Evolutionary conservation across 2,329 filamentous ascomycete genomes (phyloP), one percentile per base, ranked within the genome.

Genomic region (Penicillium sp.): DNA sequence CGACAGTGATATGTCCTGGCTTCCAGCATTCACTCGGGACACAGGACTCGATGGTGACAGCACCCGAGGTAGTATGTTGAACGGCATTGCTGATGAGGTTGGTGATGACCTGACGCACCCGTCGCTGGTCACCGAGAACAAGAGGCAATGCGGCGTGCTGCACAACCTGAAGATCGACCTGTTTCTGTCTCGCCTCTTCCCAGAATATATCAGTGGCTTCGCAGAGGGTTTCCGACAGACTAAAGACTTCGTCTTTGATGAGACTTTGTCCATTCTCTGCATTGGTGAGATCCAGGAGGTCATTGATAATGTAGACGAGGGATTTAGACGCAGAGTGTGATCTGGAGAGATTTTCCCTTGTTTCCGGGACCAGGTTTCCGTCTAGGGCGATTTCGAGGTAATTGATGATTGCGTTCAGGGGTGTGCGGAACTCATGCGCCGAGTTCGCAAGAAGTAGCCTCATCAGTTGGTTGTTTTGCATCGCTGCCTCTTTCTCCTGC

Each of bases 321-420:
- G 88, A 93, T 61, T 94, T 94, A 0, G 89, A 95, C 2, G 89
- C 89, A 0, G 88, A 94, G 62, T 95, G 88, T 1, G 89, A 94
- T 55, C 82, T 84, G 0, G 86, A 77, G 2, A 95, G 73, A 50
- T 93, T 93, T 6, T 95, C 89, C 20, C 89, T 76, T 0, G 87
- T 94, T 62, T 94, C 89, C 29, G 81, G 74, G 52, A 94, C 88
- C 2, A 95, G 73, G 0, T 74, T 72, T 0, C 87, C 87, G 67
- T 95, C 89, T 1, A 95, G 71, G 0, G 88, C 89, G 55, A 95
- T 94, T 57, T 95, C 89, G 1, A 95, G 77, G 57, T 93, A 95
- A 57, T 95, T 95, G 68, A 95, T 94, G 59, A 95, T 94, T n/a
- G 89, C 89, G 57, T 95, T 95, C 2, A 95, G 72, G 0, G 89